Percentiles rank a stretch among this genome's conserved stretches.
Evolutionary conservation across 1,284 basidiomycete species (phyloP).

Genomic region (Puccinia brachypodii): DNA sequence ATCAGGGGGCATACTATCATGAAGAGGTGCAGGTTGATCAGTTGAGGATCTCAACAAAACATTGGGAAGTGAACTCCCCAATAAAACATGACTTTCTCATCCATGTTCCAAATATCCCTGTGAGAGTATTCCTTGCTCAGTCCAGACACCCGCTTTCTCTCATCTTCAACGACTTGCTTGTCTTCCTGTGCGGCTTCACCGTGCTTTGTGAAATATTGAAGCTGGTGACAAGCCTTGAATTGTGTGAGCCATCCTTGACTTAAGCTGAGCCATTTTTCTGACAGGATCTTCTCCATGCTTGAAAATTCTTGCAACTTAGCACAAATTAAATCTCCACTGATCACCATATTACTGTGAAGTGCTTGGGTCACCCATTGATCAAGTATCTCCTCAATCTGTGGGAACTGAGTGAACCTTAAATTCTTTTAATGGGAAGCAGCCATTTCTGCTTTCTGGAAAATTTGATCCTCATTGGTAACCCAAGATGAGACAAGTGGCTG

Average conservation of each 20-base stretch:
- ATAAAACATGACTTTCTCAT: neutral
- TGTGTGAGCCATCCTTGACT: neutral
- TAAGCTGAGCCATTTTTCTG: neutral
- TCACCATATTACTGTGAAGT: neutral
- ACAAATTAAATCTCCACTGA: neutral
- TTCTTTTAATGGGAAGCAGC: neutral
- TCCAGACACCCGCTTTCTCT: neutral
- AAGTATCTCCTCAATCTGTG: slow-evolving; percentile 10
- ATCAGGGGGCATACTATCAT: slow-evolving; percentile 31
- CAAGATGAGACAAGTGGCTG: slow-evolving; percentile 35
- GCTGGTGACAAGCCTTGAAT: neutral
- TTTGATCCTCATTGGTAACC: slow-evolving; percentile 17
- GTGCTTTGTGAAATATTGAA: neutral
- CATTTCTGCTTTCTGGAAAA: neutral
- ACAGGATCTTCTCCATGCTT: neutral
- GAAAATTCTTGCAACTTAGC: neutral
- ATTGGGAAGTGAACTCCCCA: neutral
- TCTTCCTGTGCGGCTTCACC: neutral
- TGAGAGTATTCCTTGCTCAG: neutral
- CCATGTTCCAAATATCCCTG: slow-evolving; percentile 7
- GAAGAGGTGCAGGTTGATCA: neutral
- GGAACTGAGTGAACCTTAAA: neutral
- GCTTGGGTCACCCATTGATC: neutral
- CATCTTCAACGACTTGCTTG: neutral
- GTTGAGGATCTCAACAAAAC: neutral